Evolutionary conservation across 108 stramenopile species (phyloP).

Genomic region (Skeletonema costatum): DNA sequence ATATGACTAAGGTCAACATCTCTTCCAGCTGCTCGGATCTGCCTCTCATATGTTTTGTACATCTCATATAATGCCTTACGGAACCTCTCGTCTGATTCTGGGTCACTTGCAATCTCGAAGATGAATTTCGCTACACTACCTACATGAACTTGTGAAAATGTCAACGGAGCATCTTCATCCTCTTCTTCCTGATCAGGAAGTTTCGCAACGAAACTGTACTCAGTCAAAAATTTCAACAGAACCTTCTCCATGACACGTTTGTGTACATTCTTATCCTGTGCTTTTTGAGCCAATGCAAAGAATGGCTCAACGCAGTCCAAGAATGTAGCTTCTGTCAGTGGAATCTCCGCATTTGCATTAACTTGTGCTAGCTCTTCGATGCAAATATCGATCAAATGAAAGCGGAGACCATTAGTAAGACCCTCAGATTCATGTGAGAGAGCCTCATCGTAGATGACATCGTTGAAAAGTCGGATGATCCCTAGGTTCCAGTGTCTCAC

Average conservation of each 20-base stretch:
- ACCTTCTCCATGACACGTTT: conserved; percentile 80
- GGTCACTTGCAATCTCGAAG: conserved; percentile 81
- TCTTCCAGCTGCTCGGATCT: conserved; percentile 70
- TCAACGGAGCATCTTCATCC: conserved; percentile 41
- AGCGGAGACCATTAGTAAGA: conserved; percentile 84
- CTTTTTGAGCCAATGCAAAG: conserved; percentile 75
- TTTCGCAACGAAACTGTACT: conserved; percentile 61
- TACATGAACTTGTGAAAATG: conserved; percentile 83
- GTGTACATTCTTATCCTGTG: conserved; percentile 73
- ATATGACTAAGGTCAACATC: conserved; percentile 62
- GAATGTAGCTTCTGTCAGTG: conserved; percentile 84
- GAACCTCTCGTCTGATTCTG: conserved; percentile 67
- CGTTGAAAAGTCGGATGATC: conserved; percentile 86
- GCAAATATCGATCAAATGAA: conserved; percentile 87
- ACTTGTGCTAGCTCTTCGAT: conserved; percentile 84
- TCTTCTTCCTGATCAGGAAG: conserved; percentile 15
- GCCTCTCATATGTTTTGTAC: conserved; percentile 83
- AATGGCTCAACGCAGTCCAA: conserved; percentile 85
- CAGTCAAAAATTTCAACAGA: conserved; percentile 72
- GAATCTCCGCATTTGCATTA: conserved; percentile 63
- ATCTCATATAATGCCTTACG: conserved; percentile 79
- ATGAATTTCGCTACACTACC: conserved; percentile 82
- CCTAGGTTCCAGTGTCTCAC: conserved; percentile 83
- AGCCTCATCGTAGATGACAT: conserved; percentile 83
- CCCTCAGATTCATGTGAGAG: conserved; percentile 61